Base-by-base conservation (phyloP, 2,329 filamentous ascomycete genomes). In the Trichoderma sp. region DNA sequence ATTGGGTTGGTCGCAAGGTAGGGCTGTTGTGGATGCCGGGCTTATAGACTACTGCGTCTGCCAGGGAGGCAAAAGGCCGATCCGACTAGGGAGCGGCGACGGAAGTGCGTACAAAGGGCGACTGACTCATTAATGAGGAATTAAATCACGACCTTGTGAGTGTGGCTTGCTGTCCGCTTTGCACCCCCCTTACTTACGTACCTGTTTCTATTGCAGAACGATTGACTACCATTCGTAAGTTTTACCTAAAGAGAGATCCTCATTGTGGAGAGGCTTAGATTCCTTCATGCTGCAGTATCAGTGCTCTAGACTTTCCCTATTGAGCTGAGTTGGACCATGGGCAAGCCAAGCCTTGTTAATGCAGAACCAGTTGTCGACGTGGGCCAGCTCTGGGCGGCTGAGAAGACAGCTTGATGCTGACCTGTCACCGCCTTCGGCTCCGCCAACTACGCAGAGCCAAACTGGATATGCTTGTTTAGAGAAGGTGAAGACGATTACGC, bases 401-500 rank as follows among this genome's bases (percentile, higher is more conserved):
- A 66, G 53, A 60, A 66, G 63, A 60, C 35, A 56, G 68, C 55
- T 47, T 67, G 63, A 33, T 24, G 68, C 68, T 63, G 57, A 70
- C 57, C 63, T 68, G 68, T 70, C 56, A 61, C 68, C 57, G 63
- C 55, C 56, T 63, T 63, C 62, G 49, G 55, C 68, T 66, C 62
- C 68, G 62, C 27, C 55, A 43, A 43, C n/a, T 24, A 43, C 21
- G 31, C 55, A 57, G 37, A 63, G 59, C 59, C 10, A 68, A 35
- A 35, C 33, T 52, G 56, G 64, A 43, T 61, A 61, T 68, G 56
- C 65, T 61, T 67, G 14, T 59, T 67, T 59, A 19, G 63, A 67
- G 29, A 37, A 56, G 33, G 31, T 27, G 43, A 31, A 21, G 24
- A 31, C 24, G 19, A 10, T 24, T 24, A 49, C 5, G 4, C 11